phyloP scores from a whole-genome alignment of 83 land plant genomes.

The Larix sibirica region DNA sequence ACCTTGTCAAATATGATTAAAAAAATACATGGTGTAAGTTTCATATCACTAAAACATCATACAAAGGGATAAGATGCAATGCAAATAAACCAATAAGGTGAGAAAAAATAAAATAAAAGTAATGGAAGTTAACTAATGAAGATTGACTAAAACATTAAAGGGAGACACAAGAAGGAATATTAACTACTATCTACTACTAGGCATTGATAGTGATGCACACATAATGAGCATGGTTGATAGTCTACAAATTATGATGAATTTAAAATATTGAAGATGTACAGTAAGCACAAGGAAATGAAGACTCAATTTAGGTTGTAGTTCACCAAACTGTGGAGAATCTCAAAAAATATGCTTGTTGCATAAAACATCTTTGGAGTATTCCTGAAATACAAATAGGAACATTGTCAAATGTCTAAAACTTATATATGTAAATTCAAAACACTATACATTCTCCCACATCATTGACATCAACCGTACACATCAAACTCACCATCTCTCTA shows the following conservation, averaged over 20 bases:
- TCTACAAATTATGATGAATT: neutral
- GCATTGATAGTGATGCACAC: too few species aligned
- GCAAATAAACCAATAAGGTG: neutral
- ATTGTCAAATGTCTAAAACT: neutral
- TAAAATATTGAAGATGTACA: neutral
- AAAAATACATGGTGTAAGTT: neutral
- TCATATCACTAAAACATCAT: neutral
- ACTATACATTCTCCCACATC: neutral
- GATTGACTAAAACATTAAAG: neutral
- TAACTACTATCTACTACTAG: neutral
- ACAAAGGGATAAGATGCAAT: neutral
- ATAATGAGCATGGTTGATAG: neutral
- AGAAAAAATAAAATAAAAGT: neutral
- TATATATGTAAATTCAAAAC: neutral
- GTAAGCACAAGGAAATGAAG: neutral
- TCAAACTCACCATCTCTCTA: neutral
- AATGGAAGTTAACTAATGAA: too few species aligned
- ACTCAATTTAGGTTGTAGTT: conserved; percentile 75
- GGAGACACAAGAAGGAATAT: neutral
- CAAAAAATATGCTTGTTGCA: conserved; percentile 97
- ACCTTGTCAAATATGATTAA: neutral
- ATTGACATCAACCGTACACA: neutral
- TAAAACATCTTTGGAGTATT: conserved; percentile 96
- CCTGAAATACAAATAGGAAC: conserved; percentile 44
- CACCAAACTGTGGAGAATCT: conserved; percentile 96